phyloP scores from a whole-genome alignment of 2,329 filamentous ascomycete genomes.

The Leptodontidium sp. region DNA sequence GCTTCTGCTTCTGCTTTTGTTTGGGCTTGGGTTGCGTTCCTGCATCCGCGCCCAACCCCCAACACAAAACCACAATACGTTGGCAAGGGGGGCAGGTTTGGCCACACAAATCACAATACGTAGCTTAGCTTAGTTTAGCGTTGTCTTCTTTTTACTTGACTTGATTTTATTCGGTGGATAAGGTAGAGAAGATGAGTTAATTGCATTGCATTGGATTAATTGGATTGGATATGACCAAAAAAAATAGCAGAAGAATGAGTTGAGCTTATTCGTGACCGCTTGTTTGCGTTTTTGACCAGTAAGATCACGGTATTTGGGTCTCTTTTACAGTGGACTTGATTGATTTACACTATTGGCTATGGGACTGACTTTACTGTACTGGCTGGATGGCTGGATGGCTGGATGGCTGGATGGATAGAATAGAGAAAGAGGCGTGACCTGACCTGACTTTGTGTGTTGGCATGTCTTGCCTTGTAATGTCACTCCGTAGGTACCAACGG shows the following conservation, averaged over 20 bases:
- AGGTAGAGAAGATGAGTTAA: no score
- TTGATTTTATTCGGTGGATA: no score
- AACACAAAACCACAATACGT: neutral
- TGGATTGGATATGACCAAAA: no score
- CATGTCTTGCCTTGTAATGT: neutral
- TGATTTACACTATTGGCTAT: no score
- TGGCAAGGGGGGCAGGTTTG: neutral
- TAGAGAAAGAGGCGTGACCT: neutral
- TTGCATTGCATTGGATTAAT: no score
- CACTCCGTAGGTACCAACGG: neutral
- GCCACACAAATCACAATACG: neutral
- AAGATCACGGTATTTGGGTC: no score
- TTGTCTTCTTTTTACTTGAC: neutral
- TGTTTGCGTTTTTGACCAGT: neutral
- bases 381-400: neutral
- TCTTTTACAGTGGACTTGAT: no score
- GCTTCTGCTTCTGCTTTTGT: neutral
- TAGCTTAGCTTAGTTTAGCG: neutral
- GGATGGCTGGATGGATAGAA: neutral
- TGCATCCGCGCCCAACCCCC: constrained; percentile 33
- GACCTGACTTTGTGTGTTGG: neutral
- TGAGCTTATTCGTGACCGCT: neutral
- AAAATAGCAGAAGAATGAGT: no score
- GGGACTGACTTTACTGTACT: neutral
- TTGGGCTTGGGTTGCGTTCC: constrained; percentile 15